Evolutionary conservation across 257 asterid species (phyloP), one percentile per base, ranked within the genome.

Genomic region (Petunia secreta): DNA sequence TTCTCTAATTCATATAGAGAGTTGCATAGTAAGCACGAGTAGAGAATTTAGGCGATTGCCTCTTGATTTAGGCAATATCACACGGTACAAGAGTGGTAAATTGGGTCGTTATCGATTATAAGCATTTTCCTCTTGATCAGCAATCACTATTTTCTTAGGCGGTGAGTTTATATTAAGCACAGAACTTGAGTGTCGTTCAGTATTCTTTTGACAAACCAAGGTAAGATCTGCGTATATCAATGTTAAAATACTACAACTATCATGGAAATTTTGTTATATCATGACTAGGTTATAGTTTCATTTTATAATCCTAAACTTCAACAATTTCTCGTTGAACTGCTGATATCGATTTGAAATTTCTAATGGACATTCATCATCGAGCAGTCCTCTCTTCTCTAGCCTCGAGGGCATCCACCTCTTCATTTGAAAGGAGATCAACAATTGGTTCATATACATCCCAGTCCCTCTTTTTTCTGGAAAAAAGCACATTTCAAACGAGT

Each of bases 341-440:
- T 50, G 44, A 2, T 34, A 48, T 3, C 25, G 60, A 52, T 25
- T 25, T 25, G 25, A 25, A 25, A 25, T 25, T 73, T 73, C 54
- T 44, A 73, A 73, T 8, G 9, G 62, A 40, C 55, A 43, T 4
- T 36, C 34, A 55, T 88, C 84, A 90, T 73, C 92, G 87, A 79
- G 4, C 79, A 75, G 50, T 86, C 88, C 88, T 87, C 81, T 95
- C 99, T 87, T 92, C 97, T 87, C 67, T 93, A 25, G 98, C 97
- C 89, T 95, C 96, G 2, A 92, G 91, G 76, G 97, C 96, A 40
- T 90, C 97, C 46, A 95, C 92, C 85, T 95, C 97, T 80, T 90
- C 97, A 55, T 88, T 90, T 40, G 97, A 92, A 60, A 95, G 83
- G 79, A 90, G 89, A 92, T 92, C 94, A 14, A 95, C 97, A 65